Evolutionary conservation across 179 eudicot species (phyloP).

Genomic region (Monotropa hypopitys): DNA sequence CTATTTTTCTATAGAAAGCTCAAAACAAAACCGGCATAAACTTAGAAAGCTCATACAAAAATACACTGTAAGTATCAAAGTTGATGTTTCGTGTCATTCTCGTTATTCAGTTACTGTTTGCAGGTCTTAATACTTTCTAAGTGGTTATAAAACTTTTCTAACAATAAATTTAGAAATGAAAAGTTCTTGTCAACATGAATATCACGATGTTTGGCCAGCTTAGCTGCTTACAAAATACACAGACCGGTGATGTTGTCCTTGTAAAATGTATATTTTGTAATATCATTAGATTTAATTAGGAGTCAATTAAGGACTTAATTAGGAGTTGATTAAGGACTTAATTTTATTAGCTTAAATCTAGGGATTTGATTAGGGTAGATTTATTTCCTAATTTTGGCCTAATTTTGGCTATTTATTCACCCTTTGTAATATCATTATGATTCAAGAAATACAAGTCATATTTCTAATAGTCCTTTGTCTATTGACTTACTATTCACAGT

Average conservation of each 20-base stretch:
- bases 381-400: no score
- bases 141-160: not conserved
- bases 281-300: no score
- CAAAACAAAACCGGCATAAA: conserved; percentile 61
- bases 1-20: conserved; percentile 45
- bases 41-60: conserved; percentile 60
- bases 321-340: no score
- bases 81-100: not conserved
- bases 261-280: no score
- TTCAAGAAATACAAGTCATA: no score
- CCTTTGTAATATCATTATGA: no score
- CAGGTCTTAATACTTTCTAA: no score
- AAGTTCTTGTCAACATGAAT: not conserved
- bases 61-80: conserved; percentile 54
- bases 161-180: not conserved
- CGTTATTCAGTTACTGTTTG: not conserved
- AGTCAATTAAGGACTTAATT: no score
- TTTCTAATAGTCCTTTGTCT: no score
- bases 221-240: not conserved
- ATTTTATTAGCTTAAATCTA: no score
- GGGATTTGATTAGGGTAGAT: no score
- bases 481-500: conserved; percentile 27
- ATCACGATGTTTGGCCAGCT: not conserved
- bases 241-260: not conserved
- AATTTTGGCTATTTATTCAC: no score